Conservation (phyloP, 1,139 yeast genomes). For the Pichia sp. region DNA sequence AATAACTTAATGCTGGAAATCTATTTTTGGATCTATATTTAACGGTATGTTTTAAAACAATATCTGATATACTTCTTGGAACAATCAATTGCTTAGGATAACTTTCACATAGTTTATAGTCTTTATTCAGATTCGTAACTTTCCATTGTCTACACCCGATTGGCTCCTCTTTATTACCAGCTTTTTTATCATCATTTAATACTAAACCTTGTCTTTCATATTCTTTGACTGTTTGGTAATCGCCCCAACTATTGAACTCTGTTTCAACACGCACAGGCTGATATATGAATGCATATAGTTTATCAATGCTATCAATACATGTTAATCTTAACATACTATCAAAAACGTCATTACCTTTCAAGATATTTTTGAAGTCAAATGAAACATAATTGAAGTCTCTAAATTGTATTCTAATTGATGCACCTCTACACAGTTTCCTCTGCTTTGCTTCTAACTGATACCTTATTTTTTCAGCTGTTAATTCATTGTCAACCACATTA, state of each 20-base stretch:
- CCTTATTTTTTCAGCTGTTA: not conserved
- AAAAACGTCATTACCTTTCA: slow-evolving; percentile 62
- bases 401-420: slow-evolving; percentile 62
- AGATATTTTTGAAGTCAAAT: slow-evolving; percentile 59
- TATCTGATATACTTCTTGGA: slow-evolving; percentile 73
- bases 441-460: slow-evolving; percentile 5
- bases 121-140: slow-evolving; percentile 52
- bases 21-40: slow-evolving; percentile 81
- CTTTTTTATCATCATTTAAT: slow-evolving; percentile 15
- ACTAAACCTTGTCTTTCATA: slow-evolving; percentile 58
- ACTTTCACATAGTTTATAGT: slow-evolving; percentile 65
- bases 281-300: slow-evolving; percentile 66
- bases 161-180: not conserved
- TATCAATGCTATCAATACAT: slow-evolving; percentile 45
- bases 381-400: slow-evolving; percentile 85
- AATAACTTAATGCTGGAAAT: slow-evolving; percentile 76
- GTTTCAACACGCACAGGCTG: slow-evolving; percentile 53
- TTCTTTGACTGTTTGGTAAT: slow-evolving; percentile 60
- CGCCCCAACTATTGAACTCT: slow-evolving; percentile 58
- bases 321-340: slow-evolving; percentile 65
- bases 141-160: slow-evolving; percentile 49
- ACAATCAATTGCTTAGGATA: slow-evolving; percentile 67
- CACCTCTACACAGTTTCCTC: slow-evolving; percentile 40
- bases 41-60: slow-evolving; percentile 73
- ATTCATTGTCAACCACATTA: not conserved